Base-by-base conservation (phyloP, 2,329 filamentous ascomycete species). In the Phialophora tarda region DNA sequence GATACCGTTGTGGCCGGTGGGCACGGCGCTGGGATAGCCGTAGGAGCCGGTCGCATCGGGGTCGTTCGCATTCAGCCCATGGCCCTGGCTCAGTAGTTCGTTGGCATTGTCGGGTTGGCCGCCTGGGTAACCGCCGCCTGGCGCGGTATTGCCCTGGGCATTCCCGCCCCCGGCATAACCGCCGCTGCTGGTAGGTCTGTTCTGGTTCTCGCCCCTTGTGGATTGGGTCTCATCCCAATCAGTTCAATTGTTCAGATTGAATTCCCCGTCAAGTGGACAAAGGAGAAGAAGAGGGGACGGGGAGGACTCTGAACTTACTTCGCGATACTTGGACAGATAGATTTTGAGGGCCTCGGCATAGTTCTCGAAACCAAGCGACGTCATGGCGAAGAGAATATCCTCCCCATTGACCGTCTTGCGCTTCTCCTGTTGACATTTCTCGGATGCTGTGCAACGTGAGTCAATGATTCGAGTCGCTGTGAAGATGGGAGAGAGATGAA, bases 391-490 rank as follows among this genome's bases (percentile, higher is more conserved):
- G 54, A 99, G 83, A 67, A 99, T 99, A 75, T 99, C 95, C 80
- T 99, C 95, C 73, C 95, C 95, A 76, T 99, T 99, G 72, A 99
- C 95, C 0, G 95, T 99, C 84, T 99, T 99, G 75, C 95, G 89
- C 85, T 99, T 99, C 81, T 99, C 95, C 79, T 98, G 95, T 78
- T 99, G 95, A 77, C 95, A 99, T 81, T 99, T 99, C 80, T 99
- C 95, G 70, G 95, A 98, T 30, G 95, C 95, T 98, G 77, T 78
- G 72, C 73, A 62, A 70, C 63, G 68, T 68, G 64, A 69, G 64
- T 63, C 67, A 67, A 64, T 67, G 23, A 26, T 51, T 44, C 59
- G 30, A n/a, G 26, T 21, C 53, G 56, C 51, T 59, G 69, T 48
- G 69, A 66, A n/a, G 4, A 59, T 32, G 26, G 6, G 26, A 23